Evolutionary conservation across 2,329 filamentous ascomycete genomes (phyloP).

Genomic region (Claviceps quebecensis): DNA sequence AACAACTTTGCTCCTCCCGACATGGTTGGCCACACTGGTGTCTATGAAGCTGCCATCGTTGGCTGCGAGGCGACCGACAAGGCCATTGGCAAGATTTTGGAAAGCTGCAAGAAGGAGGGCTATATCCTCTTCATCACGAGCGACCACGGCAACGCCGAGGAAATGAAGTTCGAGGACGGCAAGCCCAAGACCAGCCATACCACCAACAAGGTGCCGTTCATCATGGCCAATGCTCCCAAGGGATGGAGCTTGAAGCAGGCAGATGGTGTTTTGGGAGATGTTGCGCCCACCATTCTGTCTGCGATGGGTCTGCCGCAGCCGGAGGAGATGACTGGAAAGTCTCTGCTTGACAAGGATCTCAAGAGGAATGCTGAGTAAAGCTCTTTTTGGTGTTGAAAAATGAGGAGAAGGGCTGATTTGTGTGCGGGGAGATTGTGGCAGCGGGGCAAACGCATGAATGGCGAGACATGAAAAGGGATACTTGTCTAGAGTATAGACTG

Average conservation of each 20-base stretch:
- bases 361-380: slow-evolving; percentile 18
- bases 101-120: slow-evolving; percentile 82
- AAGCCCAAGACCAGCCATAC: slow-evolving; percentile 98
- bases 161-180: slow-evolving; percentile 94
- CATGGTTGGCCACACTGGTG: slow-evolving; percentile 98
- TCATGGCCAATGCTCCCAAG: slow-evolving; percentile 93
- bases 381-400: too few relatives aligned
- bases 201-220: slow-evolving; percentile 91
- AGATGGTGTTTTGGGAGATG: slow-evolving; percentile 86
- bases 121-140: slow-evolving; percentile 93
- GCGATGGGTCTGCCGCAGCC: slow-evolving; percentile 86
- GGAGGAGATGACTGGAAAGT: slow-evolving; percentile 80
- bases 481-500: too few relatives aligned
- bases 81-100: slow-evolving; percentile 84
- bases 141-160: slow-evolving; percentile 96
- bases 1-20: slow-evolving; percentile 99
- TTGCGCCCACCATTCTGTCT: slow-evolving; percentile 83
- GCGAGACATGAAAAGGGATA: too few relatives aligned
- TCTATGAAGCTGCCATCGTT: slow-evolving; percentile 85
- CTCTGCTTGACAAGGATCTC: slow-evolving; percentile 63
- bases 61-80: slow-evolving; percentile 79
- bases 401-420: too few relatives aligned
- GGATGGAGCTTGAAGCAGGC: slow-evolving; percentile 76
- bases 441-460: too few relatives aligned
- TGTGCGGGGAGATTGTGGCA: too few relatives aligned